Conservation (phyloP, 2,329 filamentous ascomycete species). For the Colletotrichum gloeosporioides region DNA sequence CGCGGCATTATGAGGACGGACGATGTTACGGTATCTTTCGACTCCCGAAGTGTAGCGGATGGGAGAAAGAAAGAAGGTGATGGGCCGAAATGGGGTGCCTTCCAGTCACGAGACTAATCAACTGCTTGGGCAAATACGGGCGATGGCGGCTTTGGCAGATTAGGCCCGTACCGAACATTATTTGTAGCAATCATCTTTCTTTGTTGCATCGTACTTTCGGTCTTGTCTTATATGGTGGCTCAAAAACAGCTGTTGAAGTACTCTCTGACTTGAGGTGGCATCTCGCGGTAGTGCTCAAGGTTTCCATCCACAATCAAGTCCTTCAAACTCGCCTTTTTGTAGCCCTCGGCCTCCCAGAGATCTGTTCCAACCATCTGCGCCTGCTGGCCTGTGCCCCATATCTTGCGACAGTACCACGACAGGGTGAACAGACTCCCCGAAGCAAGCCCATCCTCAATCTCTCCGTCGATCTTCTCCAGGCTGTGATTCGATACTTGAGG, state of each 20-base stretch:
- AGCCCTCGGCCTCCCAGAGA: conserved; percentile 30
- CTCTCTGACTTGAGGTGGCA: conserved; percentile 24
- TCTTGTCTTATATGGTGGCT: background rate
- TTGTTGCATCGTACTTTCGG: background rate
- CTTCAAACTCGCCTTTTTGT: conserved; percentile 26
- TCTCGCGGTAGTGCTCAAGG: conserved; percentile 27
- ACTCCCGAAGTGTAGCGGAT: background rate
- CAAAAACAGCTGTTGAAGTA: background rate
- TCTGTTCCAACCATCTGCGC: conserved; percentile 24
- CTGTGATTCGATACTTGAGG: conserved; percentile 23
- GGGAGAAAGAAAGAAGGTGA: background rate
- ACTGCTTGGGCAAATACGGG: background rate
- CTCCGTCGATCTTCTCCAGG: conserved; percentile 26
- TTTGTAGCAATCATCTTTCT: background rate
- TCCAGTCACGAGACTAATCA: background rate
- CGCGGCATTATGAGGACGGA: background rate
- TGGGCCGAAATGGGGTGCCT: background rate
- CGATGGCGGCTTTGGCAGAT: background rate
- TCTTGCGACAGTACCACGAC: conserved; percentile 31
- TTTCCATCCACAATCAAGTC: conserved; percentile 25
- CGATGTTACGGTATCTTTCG: background rate
- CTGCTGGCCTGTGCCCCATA: conserved; percentile 28
- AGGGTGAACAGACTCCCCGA: conserved; percentile 23
- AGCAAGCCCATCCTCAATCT: conserved; percentile 25
- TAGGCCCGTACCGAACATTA: rapidly evolving